Evolutionary conservation across 2,329 filamentous ascomycete species (phyloP).

Genomic region (Botrytis fragariae): DNA sequence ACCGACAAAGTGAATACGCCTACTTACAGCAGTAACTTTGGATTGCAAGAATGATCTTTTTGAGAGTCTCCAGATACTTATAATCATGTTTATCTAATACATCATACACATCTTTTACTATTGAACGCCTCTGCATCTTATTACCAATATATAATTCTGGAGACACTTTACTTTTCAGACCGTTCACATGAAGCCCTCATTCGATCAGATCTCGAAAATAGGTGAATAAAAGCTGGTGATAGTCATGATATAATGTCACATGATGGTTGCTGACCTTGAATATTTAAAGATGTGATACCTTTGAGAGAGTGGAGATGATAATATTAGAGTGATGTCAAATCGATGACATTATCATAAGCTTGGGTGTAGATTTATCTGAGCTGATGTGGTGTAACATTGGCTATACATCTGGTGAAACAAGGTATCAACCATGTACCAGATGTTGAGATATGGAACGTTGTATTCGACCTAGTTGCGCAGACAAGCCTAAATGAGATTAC

Average conservation of each 20-base stretch:
- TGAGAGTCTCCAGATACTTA: background rate
- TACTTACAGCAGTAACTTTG: background rate
- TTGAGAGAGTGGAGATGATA: background rate
- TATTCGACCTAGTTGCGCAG: no score
- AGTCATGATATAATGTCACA: background rate
- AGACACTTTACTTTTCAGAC: background rate
- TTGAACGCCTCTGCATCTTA: background rate
- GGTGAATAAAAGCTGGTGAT: background rate
- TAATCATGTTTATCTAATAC: background rate
- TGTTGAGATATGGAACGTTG: no score
- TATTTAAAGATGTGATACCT: background rate
- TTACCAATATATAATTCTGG: background rate
- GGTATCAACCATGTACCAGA: no score
- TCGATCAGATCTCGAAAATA: background rate
- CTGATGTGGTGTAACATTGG: background rate
- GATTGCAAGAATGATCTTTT: background rate
- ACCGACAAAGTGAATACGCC: background rate
- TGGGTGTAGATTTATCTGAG: background rate
- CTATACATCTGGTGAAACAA: no score
- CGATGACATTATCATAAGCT: background rate
- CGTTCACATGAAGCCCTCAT: background rate
- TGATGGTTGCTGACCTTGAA: background rate
- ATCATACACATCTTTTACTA: rapidly evolving
- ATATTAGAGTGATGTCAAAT: background rate
- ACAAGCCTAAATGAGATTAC: no score